These are phyloP conservation scores for Pontederia paniculata DNA, from an alignment of 176 grass and related monocot genomes.

Conservation along the genomic window DNA sequence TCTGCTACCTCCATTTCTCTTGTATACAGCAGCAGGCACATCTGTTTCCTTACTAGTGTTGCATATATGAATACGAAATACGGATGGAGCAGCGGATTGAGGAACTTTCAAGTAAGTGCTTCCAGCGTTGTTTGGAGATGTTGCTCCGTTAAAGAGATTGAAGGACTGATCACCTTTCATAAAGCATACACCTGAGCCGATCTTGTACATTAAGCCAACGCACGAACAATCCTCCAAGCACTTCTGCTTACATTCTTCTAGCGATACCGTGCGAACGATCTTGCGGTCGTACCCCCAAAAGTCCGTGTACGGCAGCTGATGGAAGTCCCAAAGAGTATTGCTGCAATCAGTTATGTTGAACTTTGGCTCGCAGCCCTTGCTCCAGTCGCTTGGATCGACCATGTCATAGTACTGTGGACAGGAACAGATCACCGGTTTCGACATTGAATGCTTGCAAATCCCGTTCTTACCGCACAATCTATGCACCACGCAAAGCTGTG, in stretches of 20 bases:
- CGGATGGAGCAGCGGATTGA: neutral
- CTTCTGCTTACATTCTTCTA: slow-evolving; percentile 6
- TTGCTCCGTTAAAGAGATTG: slow-evolving; percentile 18
- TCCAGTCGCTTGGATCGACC: slow-evolving; percentile 33
- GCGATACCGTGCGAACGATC: neutral
- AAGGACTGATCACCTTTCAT: too few relatives aligned
- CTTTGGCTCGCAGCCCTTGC: slow-evolving; percentile 35
- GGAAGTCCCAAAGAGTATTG: neutral
- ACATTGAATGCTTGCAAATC: slow-evolving; percentile 30
- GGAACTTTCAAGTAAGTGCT: slow-evolving; percentile 10
- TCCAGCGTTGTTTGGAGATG: neutral
- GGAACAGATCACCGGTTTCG: neutral
- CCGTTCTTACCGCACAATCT: slow-evolving; percentile 38
- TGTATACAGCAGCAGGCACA: neutral
- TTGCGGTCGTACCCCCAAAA: slow-evolving; percentile 5
- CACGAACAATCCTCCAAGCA: slow-evolving; percentile 8
- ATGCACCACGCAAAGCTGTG: slow-evolving; percentile 26
- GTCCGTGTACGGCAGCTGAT: too few relatives aligned
- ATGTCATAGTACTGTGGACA: slow-evolving; percentile 41
- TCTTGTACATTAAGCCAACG: slow-evolving; percentile 1
- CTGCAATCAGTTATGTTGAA: slow-evolving; percentile 12
- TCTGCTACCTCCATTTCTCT: neutral
- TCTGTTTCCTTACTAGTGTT: neutral
- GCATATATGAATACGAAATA: neutral
- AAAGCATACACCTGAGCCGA: neutral